Evolutionary conservation across 192 early-diverging fungal species (phyloP).

Genomic region (Entophlyctis luteolus): DNA sequence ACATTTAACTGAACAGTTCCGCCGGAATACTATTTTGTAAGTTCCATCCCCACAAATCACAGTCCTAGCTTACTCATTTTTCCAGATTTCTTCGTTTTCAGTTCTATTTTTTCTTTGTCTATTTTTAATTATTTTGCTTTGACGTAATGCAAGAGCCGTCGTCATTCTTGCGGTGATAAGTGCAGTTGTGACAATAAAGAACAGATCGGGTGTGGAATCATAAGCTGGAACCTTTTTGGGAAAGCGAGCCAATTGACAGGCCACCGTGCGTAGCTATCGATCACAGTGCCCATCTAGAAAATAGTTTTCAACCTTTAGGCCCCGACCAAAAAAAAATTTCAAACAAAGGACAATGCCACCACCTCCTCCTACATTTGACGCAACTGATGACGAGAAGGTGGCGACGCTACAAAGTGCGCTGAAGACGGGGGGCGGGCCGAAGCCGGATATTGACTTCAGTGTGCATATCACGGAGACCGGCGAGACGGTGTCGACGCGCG

Average conservation of each 20-base stretch:
- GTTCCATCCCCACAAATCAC: too few species aligned
- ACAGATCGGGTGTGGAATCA: background rate
- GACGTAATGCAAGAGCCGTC: too few species aligned
- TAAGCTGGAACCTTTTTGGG: too few species aligned
- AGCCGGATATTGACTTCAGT: constrained; percentile 69
- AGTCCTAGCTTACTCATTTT: too few species aligned
- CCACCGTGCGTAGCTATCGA: too few species aligned
- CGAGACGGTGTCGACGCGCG: constrained; percentile 65
- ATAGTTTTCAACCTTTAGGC: too few species aligned
- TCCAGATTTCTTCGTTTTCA: too few species aligned
- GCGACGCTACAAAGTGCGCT: constrained; percentile 1
- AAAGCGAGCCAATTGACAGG: too few species aligned
- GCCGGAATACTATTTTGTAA: constrained; percentile 23
- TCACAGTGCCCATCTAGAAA: too few species aligned
- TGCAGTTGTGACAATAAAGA: background rate
- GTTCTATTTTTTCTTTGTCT: too few species aligned
- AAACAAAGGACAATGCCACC: background rate
- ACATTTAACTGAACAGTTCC: background rate
- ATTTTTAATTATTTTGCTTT: too few species aligned
- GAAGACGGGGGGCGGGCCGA: constrained; percentile 3
- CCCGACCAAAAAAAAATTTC: too few species aligned
- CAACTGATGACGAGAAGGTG: constrained; percentile 21
- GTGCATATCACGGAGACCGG: constrained; percentile 71
- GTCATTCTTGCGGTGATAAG: background rate
- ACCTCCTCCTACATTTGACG: background rate